Evolutionary conservation across 2,329 filamentous ascomycete species (phyloP).

Genomic region (Stagonosporopsis vannaccii): DNA sequence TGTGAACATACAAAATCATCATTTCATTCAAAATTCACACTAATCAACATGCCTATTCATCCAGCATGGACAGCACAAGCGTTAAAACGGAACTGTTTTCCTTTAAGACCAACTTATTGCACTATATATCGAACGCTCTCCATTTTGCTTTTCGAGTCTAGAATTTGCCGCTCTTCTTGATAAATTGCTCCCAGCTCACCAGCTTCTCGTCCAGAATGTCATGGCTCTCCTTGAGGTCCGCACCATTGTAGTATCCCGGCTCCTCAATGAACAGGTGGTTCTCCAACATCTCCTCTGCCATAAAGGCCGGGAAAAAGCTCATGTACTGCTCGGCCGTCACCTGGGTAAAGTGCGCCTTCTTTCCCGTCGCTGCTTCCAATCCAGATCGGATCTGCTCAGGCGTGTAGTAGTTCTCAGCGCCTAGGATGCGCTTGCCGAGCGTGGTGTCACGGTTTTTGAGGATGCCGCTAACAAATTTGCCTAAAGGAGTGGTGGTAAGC

Average conservation of each 20-base stretch:
- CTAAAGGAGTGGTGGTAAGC: conserved; percentile 21
- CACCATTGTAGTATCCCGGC: conserved; percentile 62
- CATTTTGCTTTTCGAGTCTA: background rate
- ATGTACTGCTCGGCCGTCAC: conserved; percentile 50
- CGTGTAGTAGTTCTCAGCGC: conserved; percentile 45
- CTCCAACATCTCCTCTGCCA: conserved; percentile 60
- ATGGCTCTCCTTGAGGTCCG: conserved; percentile 50
- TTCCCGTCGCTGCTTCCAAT: conserved; percentile 46
- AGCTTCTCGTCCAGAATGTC: conserved; percentile 14
- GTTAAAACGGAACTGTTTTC: no score
- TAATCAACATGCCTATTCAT: background rate
- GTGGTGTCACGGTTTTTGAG: conserved; percentile 18
- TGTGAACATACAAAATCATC: no score
- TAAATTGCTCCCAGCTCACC: conserved; percentile 6
- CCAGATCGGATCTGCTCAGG: conserved; percentile 35
- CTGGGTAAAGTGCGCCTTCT: conserved; percentile 19
- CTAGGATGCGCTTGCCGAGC: conserved; percentile 55
- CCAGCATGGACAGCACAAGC: no score
- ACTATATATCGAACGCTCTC: background rate
- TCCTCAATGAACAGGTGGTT: conserved; percentile 62
- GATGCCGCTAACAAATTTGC: conserved; percentile 38
- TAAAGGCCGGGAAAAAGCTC: conserved; percentile 48
- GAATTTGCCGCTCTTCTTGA: conserved; percentile 11
- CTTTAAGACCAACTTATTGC: no score
- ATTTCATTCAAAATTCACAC: no score